These are phyloP conservation scores for Letharia lupina DNA, from an alignment of 495 filamentous ascomycete species.

Conservation along the genomic window DNA sequence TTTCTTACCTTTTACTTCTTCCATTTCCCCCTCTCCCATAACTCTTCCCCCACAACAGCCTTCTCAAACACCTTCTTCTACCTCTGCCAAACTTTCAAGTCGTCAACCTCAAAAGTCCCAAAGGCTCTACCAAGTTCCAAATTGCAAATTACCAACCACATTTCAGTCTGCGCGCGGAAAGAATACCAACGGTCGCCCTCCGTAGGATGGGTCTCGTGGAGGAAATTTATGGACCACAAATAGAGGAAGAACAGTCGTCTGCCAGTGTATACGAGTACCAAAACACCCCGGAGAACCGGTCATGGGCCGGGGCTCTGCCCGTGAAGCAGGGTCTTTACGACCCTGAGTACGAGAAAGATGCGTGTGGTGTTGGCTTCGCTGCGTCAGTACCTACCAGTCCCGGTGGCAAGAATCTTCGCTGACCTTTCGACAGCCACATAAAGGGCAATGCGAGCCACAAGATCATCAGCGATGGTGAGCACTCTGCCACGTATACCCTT, in stretches of 20 bases:
- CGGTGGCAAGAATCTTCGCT: slow-evolving; percentile 3
- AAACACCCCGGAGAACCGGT: slow-evolving; percentile 69
- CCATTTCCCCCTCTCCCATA: background rate
- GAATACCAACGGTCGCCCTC: slow-evolving; percentile 15
- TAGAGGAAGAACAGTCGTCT: slow-evolving; percentile 52
- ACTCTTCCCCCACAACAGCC: background rate
- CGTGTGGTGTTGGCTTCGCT: slow-evolving; percentile 98
- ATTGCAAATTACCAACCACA: too few species aligned
- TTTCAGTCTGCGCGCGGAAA: slow-evolving; percentile 10
- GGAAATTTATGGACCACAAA: slow-evolving; percentile 54
- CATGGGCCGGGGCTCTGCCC: slow-evolving; percentile 92
- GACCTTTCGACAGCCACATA: slow-evolving; percentile 60
- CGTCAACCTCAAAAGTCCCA: background rate
- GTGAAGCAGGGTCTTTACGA: slow-evolving; percentile 98
- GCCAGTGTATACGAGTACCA: slow-evolving; percentile 75
- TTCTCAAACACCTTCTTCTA: background rate
- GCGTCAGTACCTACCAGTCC: slow-evolving; percentile 55
- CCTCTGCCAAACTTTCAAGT: too few species aligned
- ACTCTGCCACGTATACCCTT: slow-evolving; percentile 18
- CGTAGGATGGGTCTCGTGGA: slow-evolving; percentile 62
- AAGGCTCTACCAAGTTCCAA: background rate
- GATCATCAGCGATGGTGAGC: slow-evolving; percentile 96
- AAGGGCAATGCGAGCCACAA: slow-evolving; percentile 98
- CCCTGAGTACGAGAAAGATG: slow-evolving; percentile 95
- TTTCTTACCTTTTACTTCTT: background rate